phyloP scores from a whole-genome alignment of 768 basidiomycete species.

The Suillus sp. region DNA sequence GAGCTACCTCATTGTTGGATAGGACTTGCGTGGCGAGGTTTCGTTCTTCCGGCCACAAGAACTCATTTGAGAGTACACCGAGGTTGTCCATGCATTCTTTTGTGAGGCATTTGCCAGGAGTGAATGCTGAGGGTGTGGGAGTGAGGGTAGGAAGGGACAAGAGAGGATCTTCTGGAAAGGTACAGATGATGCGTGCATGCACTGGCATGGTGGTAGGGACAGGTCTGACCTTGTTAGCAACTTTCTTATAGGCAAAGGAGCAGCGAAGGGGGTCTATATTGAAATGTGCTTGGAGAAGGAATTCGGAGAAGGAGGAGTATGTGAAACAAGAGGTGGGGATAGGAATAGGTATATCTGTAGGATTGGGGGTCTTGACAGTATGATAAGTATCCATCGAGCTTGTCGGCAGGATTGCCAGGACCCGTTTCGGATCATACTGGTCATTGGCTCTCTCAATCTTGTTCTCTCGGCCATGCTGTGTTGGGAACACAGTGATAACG shows the following conservation, averaged over 20 bases:
- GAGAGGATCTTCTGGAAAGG: conserved; percentile 40
- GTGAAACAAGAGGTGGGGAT: not conserved
- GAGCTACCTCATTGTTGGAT: conserved; percentile 31
- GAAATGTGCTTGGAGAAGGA: not conserved
- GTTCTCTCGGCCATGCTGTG: no score
- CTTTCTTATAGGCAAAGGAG: conserved; percentile 42
- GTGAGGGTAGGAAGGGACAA: conserved; percentile 21
- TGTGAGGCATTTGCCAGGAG: not conserved
- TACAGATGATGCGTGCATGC: conserved; percentile 32
- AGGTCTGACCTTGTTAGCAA: conserved; percentile 34
- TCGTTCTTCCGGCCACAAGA: conserved; percentile 12
- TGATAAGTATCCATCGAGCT: no score
- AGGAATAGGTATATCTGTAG: no score
- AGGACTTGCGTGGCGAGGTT: conserved; percentile 27
- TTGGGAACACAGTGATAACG: no score
- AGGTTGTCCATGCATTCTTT: not conserved
- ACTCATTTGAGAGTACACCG: not conserved
- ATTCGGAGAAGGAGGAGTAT: not conserved
- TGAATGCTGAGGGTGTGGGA: not conserved
- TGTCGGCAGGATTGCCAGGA: no score
- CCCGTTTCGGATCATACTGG: no score
- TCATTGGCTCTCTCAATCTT: no score
- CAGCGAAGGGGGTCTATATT: not conserved
- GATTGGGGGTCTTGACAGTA: no score
- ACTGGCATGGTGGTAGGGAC: conserved; percentile 32